Conservation (phyloP, 148 eudicot genomes). For the Rhododendron simsii region DNA sequence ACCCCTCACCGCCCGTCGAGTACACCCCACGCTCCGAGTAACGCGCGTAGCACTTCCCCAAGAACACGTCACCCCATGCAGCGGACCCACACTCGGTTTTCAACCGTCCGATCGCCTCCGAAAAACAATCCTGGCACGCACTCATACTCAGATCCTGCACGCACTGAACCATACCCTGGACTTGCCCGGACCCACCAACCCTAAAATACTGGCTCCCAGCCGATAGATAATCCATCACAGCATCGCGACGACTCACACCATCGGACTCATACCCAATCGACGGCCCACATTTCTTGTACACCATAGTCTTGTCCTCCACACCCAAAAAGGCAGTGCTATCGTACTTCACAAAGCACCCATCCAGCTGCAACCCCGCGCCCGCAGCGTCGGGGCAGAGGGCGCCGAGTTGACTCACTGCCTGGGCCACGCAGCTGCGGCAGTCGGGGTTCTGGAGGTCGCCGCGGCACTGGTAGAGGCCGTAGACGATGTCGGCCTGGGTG, state of each 20-base stretch:
- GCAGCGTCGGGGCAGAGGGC: conserved; percentile 21
- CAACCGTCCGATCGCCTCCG: conserved; percentile 32
- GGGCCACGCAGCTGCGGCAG: conserved; percentile 30
- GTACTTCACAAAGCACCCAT: conserved; percentile 47
- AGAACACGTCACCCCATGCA: conserved; percentile 39
- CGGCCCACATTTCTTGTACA: conserved; percentile 38
- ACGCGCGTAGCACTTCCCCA: conserved; percentile 43
- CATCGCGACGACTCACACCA: conserved; percentile 17
- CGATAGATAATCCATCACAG: conserved; percentile 24
- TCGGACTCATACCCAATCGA: conserved; percentile 22
- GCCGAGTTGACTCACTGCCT: conserved; percentile 34
- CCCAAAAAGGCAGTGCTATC: conserved; percentile 37
- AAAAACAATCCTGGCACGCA: conserved; percentile 42
- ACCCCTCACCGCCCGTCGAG: conserved; percentile 5
- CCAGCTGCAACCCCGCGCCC: conserved; percentile 37
- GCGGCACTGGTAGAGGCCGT: conserved; percentile 48
- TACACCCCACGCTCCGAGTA: conserved; percentile 22
- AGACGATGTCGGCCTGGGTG: conserved; percentile 18
- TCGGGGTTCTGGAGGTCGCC: conserved; percentile 27
- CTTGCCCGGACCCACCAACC: conserved; percentile 27
- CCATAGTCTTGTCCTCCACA: conserved; percentile 40
- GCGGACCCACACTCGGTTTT: conserved; percentile 31
- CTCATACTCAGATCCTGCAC: conserved; percentile 32
- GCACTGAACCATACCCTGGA: conserved; percentile 42
- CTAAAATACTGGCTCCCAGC: conserved; percentile 27